These are phyloP conservation scores for Prosopis cineraria DNA, from an alignment of 306 rosid genomes.

Conservation along the genomic window DNA sequence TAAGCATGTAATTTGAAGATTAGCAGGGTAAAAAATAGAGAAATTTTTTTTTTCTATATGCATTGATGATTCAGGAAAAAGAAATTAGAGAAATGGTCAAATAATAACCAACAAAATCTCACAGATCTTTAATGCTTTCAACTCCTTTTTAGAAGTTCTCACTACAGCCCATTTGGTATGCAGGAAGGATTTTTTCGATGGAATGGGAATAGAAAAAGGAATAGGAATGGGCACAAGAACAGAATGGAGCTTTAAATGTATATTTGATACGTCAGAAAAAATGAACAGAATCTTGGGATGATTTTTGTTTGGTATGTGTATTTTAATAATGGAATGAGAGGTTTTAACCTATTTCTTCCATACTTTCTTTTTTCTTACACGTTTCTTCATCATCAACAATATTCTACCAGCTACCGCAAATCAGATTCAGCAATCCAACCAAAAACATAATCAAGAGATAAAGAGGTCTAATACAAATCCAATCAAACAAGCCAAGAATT, in stretches of 20 bases:
- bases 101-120: slow-evolving; percentile 5
- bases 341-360: not conserved
- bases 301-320: not conserved
- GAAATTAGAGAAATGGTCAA: not conserved
- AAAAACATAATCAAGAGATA: not conserved
- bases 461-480: not conserved
- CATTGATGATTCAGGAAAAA: not conserved
- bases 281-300: not conserved
- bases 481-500: not conserved
- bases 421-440: not conserved
- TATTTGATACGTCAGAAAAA: not conserved
- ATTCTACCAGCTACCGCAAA: too few relatives aligned
- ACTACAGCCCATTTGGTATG: not conserved
- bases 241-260: not conserved
- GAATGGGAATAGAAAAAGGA: too few relatives aligned
- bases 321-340: not conserved
- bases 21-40: not conserved
- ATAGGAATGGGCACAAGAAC: not conserved
- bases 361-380: not conserved
- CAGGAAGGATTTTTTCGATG: not conserved
- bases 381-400: not conserved
- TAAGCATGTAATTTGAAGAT: not conserved
- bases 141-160: not conserved
- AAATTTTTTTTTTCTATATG: not conserved
- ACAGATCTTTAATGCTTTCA: not conserved